Conservation (phyloP, 306 rosid species). For the Prunus persica region Prunus_persica_NCBIv2 NC_034011.1:19078501-19079000, state of each 20-base stretch:
- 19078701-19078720: neutral
- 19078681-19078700: neutral
- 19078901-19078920: neutral
- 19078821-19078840: neutral
- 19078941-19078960: neutral
- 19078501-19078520: neutral
- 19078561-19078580: slow-evolving; percentile 22
- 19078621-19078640: neutral
- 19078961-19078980: neutral
- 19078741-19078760: neutral
- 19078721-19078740: neutral
- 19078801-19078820: neutral
- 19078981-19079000: neutral
- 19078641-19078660: neutral
- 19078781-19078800: neutral
- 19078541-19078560: neutral
- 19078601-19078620: neutral
- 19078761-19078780: neutral
- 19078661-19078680: neutral
- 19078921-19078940: neutral
- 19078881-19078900: neutral
- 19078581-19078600: slow-evolving; percentile 4
- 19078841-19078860: neutral
- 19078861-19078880: neutral
- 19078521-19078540: neutral